Base-by-base conservation (phyloP, 2,329 filamentous ascomycete genomes). In the Hypoxylon sp. region DNA sequence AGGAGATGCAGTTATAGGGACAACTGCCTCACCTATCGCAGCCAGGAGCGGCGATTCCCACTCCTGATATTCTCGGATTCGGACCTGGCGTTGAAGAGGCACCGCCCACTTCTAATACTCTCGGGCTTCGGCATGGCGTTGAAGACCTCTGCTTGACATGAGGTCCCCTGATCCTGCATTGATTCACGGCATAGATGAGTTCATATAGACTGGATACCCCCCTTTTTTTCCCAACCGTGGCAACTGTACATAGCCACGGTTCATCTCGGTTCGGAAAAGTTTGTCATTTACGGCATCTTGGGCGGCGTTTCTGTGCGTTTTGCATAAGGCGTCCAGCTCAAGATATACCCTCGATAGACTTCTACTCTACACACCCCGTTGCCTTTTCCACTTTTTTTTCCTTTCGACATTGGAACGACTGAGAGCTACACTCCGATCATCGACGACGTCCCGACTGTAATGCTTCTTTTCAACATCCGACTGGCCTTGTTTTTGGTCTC, bases 1-100 rank as follows among this genome's bases (percentile, higher is more conserved):
- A 86, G 67, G 83, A 85, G 65, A 84, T 85, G 80, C 79, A 82
- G 76, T 76, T 79, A 75, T 79, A 75, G 69, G 47, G 32, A 42
- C 53, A 32, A 13, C 17, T 39, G 24, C 19, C 5, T 56, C 39
- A 35, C 6, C 17, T 19, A 47, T 15, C 27, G 42, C 42, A 7
- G 6, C 27, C 27, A 29, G 7, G n/a, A 35, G 44, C 32, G 32
- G 27, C 5, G 17, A 11, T 8, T 32, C 39, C 27, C 6, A 44
- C 39, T 44, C 39, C 39, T 44, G 39, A 44, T 44, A 44, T 21
- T 47, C 15, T 42, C 27, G 29, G 17, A 29, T 35, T 44, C 27
- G 35, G 54, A 35, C 17, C 17, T 47, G 42, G 27, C 35, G 29
- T 42, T 21, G 27, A 46, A 32, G 44, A 42, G n/a, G 39, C 39